Evolutionary conservation across 495 filamentous ascomycete species (phyloP).

Genomic region (Polyplosphaeria fusca): DNA sequence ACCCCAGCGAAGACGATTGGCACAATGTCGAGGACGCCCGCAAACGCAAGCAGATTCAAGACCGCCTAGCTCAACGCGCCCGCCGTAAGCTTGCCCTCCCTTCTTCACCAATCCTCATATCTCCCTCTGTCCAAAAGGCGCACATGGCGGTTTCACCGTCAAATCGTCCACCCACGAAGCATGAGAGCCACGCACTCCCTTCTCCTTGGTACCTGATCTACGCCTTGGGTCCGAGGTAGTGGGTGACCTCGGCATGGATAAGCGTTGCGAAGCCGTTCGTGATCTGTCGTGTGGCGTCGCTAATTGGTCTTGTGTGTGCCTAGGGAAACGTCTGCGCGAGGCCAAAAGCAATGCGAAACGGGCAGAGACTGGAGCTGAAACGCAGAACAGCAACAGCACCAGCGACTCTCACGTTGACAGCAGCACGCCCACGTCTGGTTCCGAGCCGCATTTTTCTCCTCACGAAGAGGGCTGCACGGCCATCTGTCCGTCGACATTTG

Average conservation of each 20-base stretch:
- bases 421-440: no score
- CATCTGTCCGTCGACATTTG: no score
- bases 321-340: conserved; percentile 28
- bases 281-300: no score
- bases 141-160: neutral
- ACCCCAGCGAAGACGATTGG: conserved; percentile 22
- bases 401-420: no score
- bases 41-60: conserved; percentile 32
- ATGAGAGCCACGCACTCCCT: neutral
- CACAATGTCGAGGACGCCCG: conserved; percentile 20
- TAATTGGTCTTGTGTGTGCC: conserved; percentile 11
- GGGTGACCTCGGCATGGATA: neutral
- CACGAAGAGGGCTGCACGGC: no score
- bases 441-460: no score
- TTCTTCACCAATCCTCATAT: neutral
- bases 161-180: no score
- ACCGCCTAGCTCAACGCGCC: conserved; percentile 31
- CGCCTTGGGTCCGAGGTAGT: neutral
- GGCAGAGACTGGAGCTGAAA: conserved; percentile 4
- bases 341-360: conserved; percentile 26
- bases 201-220: conserved; percentile 11
- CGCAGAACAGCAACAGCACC: neutral
- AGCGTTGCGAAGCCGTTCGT: no score
- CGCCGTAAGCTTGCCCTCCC: neutral
- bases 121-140: neutral